Base-by-base conservation (phyloP, 257 asterid genomes). In the Solanum gandarillasii region DNA sequence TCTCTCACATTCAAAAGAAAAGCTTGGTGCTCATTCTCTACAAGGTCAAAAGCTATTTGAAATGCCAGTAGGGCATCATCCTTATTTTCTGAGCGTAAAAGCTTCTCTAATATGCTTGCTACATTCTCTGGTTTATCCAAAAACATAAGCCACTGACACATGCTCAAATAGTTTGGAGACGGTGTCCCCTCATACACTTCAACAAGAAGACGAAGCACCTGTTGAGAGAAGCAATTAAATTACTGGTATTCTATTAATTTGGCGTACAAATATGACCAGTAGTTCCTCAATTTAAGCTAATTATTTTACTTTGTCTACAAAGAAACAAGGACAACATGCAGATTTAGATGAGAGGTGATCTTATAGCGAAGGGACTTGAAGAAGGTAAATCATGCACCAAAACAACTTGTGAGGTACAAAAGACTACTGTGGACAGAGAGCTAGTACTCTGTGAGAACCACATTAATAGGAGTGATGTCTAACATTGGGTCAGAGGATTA, bases 121-220 rank as follows among this genome's bases (percentile, higher is more conserved):
- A 96, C 98, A 27, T 92, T 94, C 87, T 93, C 95, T 8, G 98
- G 95, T 85, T 94, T 98, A 70, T 97, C 98, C 88, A 97, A 86
- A 89, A 95, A 97, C 99, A 97, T 97, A 85, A 97, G 95, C 71
- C 98, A 94, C 92, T 97, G 99, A 72, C 99, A 97, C 87, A 95
- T 94, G 93, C 98, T 96, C 91, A 94, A 86, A 84, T 92, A 97
- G 91, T 97, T 98, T 20, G 99, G 99, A 90, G 98, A 95, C 35
- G 98, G 91, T 87, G 93, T 93, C 79, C 92, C 91, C 90, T 94
- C 96, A 82, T 96, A 93, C 32, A 95, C 92, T 89, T 93, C 93
- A 87, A 97, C 98, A 65, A 97, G 94, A 87, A 97, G 98, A 27
- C 93, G 93, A 86, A 96, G 96, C 79, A 97, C 98, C 99, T 41